A percentile compares a stretch with the other conserved stretches of the same genome.
phyloP scores from a whole-genome alignment of 2,329 filamentous ascomycete genomes.

The Aplosporella prunicola region DNA sequence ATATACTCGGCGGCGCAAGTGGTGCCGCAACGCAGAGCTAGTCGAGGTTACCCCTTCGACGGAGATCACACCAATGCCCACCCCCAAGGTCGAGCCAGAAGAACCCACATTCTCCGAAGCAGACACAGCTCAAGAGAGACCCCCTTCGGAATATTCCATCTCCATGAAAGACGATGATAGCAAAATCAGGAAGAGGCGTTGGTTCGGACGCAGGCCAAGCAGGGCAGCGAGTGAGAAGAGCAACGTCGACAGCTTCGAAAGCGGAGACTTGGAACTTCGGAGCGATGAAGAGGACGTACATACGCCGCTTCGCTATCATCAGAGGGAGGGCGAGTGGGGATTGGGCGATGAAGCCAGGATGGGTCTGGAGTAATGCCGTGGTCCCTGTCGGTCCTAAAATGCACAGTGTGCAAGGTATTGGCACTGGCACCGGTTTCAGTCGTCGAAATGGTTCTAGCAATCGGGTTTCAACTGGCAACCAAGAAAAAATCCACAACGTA shows the following conservation, averaged over 20 bases:
- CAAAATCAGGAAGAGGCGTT: slow-evolving; percentile 22
- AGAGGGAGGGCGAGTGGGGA: slow-evolving; percentile 57
- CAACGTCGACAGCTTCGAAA: slow-evolving; percentile 17
- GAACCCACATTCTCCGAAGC: slow-evolving; percentile 13
- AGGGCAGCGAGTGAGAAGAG: slow-evolving; percentile 21
- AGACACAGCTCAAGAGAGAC: slow-evolving; percentile 17
- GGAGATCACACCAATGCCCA: slow-evolving; percentile 36
- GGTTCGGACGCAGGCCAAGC: slow-evolving; percentile 24
- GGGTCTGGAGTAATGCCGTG: slow-evolving; percentile 57
- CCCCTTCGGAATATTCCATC: slow-evolving; percentile 19
- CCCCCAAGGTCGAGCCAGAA: slow-evolving; percentile 18
- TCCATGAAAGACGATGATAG: slow-evolving; percentile 23
- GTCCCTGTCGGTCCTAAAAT: too few relatives aligned
- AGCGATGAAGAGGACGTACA: slow-evolving; percentile 41
- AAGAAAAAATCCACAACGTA: too few relatives aligned
- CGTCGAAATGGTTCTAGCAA: too few relatives aligned
- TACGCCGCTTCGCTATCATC: slow-evolving; percentile 38
- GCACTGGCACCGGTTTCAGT: too few relatives aligned
- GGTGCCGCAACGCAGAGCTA: slow-evolving; percentile 92
- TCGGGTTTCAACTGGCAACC: too few relatives aligned
- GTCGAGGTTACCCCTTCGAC: slow-evolving; percentile 56
- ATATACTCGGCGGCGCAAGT: slow-evolving; percentile 88
- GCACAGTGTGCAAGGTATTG: too few relatives aligned
- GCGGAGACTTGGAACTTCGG: slow-evolving; percentile 22
- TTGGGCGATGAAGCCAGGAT: slow-evolving; percentile 78